phyloP scores from a whole-genome alignment of 2,329 filamentous ascomycete species.

The Celoporthe dispersa region DNA sequence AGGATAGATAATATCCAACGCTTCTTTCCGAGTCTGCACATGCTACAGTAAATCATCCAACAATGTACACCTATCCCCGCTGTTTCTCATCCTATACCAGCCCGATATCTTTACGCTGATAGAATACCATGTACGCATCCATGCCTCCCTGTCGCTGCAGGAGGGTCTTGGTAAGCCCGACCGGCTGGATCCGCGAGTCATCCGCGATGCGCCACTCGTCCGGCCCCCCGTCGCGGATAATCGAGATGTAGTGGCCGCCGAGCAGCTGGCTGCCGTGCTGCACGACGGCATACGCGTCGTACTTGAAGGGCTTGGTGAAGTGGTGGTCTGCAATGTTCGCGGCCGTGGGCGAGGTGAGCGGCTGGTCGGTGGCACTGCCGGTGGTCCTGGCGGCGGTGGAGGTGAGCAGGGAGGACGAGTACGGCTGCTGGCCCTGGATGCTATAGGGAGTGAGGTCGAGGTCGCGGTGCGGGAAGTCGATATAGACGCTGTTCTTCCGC shows the following conservation, averaged over 20 bases:
- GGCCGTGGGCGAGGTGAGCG: conserved; percentile 30
- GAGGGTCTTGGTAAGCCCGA: conserved; percentile 46
- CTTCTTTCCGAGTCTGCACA: not conserved
- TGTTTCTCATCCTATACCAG: conserved; percentile 7
- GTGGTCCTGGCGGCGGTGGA: conserved; percentile 24
- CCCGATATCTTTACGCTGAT: conserved; percentile 34
- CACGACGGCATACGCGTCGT: conserved; percentile 86
- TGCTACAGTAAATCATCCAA: conserved; percentile 2
- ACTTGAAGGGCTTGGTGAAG: conserved; percentile 65
- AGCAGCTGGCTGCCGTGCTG: conserved; percentile 73
- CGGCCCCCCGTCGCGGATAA: conserved; percentile 60
- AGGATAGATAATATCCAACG: not conserved
- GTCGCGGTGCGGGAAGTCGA: conserved; percentile 77
- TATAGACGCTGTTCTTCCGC: conserved; percentile 71
- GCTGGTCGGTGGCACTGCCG: conserved; percentile 33
- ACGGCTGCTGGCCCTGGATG: conserved; percentile 41
- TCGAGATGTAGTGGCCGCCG: conserved; percentile 80
- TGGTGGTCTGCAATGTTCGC: conserved; percentile 43
- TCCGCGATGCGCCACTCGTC: conserved; percentile 56
- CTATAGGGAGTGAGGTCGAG: conserved; percentile 59
- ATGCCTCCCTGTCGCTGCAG: conserved; percentile 39
- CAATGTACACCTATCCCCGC: too few species aligned
- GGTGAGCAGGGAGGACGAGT: conserved; percentile 8
- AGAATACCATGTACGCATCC: conserved; percentile 55
- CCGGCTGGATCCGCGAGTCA: conserved; percentile 50